Base-by-base conservation (phyloP, 1,284 basidiomycete genomes). In the Sporisorium reilianum region DNA sequence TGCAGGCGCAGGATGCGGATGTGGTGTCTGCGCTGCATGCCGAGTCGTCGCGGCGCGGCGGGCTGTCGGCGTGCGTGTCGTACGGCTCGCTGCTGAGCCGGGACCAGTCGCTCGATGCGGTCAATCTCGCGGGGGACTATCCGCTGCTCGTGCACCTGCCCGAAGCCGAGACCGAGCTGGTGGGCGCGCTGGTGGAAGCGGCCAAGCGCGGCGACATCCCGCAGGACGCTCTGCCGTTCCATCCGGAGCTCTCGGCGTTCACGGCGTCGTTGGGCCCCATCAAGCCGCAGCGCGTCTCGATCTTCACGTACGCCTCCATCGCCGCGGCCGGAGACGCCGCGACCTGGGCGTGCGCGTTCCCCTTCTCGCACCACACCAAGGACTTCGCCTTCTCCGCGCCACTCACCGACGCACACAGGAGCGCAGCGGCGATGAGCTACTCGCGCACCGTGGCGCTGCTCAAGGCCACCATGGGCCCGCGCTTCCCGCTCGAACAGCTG, bases 301-400 rank as follows among this genome's bases (percentile, higher is more conserved):
- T 71, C 38, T 65, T 65, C 36, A 71, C 63, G 0, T 71, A 71
- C 34, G 30, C 61, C 12, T 57, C 51, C 1, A 54, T 64, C 16
- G 53, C 22, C 11, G 53, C 22, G 0, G 23, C 25, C 9, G 6
- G 49, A 2, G 45, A 34, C 18, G 65, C 65, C 16, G 54, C 62
- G 6, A 54, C 68, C 16, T 71, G 63, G 68, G 68, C 50, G 12
- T 71, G 62, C 18, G 68, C 68, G 4, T 71, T 71, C 28, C 68
- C 68, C 8, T 71, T 71, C 34, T 62, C 68, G 1, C 55, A 61
- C 38, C 62, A 71, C 18, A 62, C 62, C 32, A 65, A 62, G 26
- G 68, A 71, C 32, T 71, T 58, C 34, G 68, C 68, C 1, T 64
- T 64, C 23, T 1, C 18, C 2, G 0, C 28, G 14, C n/a, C 20